Evolutionary conservation across 1,284 basidiomycete species (phyloP), one percentile per base, ranked within the genome.

Genomic region (Porogramme epimiltina): DNA sequence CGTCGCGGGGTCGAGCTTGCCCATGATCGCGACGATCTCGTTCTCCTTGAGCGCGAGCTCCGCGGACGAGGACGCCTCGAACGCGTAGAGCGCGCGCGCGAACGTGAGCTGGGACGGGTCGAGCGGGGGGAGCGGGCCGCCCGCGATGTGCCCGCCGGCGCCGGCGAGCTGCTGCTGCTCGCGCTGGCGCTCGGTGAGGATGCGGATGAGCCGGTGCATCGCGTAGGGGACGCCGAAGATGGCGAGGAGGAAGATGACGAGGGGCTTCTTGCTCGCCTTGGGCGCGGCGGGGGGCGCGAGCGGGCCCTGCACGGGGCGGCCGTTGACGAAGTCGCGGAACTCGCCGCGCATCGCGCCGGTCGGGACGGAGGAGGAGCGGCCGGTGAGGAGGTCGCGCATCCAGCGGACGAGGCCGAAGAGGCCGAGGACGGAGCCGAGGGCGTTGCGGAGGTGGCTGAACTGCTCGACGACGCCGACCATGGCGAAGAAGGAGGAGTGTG

Each of bases 381-480:
- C 84, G 0, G 81, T 83, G 13, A 91, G 49, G 2, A 83, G 68
- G 25, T 87, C 82, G 59, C 84, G 85, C 73, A 93, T 77, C 83
- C 93, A 94, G 38, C 93, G 76, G 4, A 97, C 69, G 31, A 98
- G 80, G 2, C 94, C 93, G 64, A 98, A 96, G 48, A 98, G 76
- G 39, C 93, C 93, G 2, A 98, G 79, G 1, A 99, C 93, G 67
- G 95, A 93, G 31, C 95, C 95, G 13, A 99, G 81, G 24, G 95
- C 95, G 62, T 95, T 91, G 47, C 95, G 84, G 40, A 98, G 81
- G 61, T 91, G 89, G 8, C 88, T 87, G 65, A 99, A 91, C 69
- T 99, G 97, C 66, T 99, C 96, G 36, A 95, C 84, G 24, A 99
- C 95, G 55, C 95, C 94, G 49, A 98, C 94, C 91, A 99, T 98